phyloP scores from a whole-genome alignment of 257 asterid species.

The Anisodus acutangulus region DNA sequence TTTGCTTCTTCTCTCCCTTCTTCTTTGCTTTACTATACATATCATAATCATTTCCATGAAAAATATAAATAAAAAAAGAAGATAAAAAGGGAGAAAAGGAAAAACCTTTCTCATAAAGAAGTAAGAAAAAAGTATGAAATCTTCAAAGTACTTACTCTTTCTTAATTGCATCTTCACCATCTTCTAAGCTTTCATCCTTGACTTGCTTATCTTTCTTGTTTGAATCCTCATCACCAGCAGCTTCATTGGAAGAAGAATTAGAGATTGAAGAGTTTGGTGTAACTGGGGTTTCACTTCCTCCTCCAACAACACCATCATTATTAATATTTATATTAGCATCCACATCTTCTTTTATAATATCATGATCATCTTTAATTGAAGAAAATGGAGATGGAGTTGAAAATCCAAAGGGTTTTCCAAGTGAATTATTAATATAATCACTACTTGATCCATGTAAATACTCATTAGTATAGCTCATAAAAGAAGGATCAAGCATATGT shows the following conservation, averaged over 20 bases:
- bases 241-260: slow-evolving; percentile 61
- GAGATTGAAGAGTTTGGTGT: slow-evolving; percentile 74
- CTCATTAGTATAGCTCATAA: slow-evolving; percentile 49
- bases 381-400: slow-evolving; percentile 35
- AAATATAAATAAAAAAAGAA: neutral
- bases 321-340: slow-evolving; percentile 30
- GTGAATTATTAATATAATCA: slow-evolving; percentile 33
- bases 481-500: slow-evolving; percentile 60
- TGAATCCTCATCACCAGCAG: slow-evolving; percentile 47
- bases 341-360: slow-evolving; percentile 1
- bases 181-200: slow-evolving; percentile 40
- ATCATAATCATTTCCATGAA: neutral
- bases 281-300: slow-evolving; percentile 43
- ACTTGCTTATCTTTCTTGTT: slow-evolving; percentile 46
- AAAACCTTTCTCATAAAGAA: neutral
- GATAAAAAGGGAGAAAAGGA: neutral
- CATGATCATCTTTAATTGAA: slow-evolving; percentile 38
- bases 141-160: slow-evolving; percentile 53
- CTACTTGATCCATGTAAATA: slow-evolving; percentile 47
- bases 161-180: slow-evolving; percentile 55
- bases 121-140: neutral
- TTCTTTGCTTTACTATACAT: slow-evolving; percentile 62
- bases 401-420: slow-evolving; percentile 44
- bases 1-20: slow-evolving; percentile 74
- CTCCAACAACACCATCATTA: slow-evolving; percentile 26